Conservation (phyloP, 148 eudicot species). For the Linanthus parryae region DNA sequence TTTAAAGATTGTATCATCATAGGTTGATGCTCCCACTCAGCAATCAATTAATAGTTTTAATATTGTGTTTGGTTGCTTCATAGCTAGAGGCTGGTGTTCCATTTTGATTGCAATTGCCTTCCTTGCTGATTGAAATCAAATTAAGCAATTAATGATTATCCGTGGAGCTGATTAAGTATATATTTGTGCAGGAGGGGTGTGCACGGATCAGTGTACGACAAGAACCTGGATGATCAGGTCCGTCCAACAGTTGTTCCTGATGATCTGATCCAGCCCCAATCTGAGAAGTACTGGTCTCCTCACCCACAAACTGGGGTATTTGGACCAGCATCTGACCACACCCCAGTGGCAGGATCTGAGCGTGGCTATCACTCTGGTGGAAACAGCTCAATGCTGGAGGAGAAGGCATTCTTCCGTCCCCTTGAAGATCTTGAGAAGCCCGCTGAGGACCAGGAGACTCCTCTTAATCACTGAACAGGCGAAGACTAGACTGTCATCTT, state of each 20-base stretch:
- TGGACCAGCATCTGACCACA: slow-evolving; percentile 56
- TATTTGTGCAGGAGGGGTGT: slow-evolving; percentile 51
- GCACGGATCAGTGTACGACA: slow-evolving; percentile 71
- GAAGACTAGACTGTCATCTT: too few species aligned
- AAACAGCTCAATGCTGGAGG: slow-evolving; percentile 64
- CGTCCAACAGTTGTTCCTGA: slow-evolving; percentile 66
- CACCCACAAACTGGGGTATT: slow-evolving; percentile 86
- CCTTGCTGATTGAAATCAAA: too few species aligned
- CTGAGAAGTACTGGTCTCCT: slow-evolving; percentile 82
- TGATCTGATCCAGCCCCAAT: slow-evolving; percentile 36
- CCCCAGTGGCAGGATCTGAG: slow-evolving; percentile 11
- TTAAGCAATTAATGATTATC: too few species aligned
- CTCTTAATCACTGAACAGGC: too few species aligned
- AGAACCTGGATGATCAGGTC: slow-evolving; percentile 72
- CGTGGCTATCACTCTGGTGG: slow-evolving; percentile 23
- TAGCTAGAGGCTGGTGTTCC: too few species aligned
- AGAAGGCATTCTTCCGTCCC: slow-evolving; percentile 83
- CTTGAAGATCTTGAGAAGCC: slow-evolving; percentile 71
- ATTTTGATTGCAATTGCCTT: too few species aligned
- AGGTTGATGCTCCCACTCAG: too few species aligned
- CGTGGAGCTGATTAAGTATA: neutral
- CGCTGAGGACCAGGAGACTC: slow-evolving; percentile 5
- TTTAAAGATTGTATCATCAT: too few species aligned
- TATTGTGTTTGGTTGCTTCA: neutral
- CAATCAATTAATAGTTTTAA: neutral